Conservation (phyloP, 2,329 filamentous ascomycete species). For the Aspergillus pseudoterreus region DNA sequence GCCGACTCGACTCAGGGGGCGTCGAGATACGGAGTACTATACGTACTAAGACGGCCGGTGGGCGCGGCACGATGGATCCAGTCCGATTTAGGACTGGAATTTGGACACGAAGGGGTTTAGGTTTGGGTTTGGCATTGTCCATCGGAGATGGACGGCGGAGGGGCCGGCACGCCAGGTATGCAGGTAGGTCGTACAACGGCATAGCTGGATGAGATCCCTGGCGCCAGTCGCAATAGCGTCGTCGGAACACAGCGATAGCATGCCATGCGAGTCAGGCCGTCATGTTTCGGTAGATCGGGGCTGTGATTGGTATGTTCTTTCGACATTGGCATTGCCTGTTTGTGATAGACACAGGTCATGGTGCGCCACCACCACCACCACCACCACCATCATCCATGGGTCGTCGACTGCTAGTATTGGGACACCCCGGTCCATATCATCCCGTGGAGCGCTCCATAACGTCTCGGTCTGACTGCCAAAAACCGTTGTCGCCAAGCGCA, state of each 20-base stretch:
- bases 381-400: background rate
- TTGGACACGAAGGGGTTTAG: background rate
- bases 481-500: slow-evolving; percentile 6
- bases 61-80: background rate
- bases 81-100: background rate
- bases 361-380: background rate
- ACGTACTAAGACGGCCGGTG: background rate
- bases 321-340: background rate
- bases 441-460: background rate
- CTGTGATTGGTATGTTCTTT: background rate
- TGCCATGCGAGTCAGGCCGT: background rate
- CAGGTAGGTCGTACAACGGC: background rate
- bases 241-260: background rate
- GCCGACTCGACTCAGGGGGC: background rate
- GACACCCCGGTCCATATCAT: background rate
- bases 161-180: background rate
- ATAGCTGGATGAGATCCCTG: background rate
- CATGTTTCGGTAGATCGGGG: background rate
- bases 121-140: background rate
- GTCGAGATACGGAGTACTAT: background rate
- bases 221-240: background rate
- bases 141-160: background rate
- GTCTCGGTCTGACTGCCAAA: slow-evolving; percentile 5
- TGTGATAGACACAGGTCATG: background rate
- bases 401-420: background rate